A percentile compares a stretch with the other conserved stretches of the same genome.
Evolutionary conservation across 139 green algal species (phyloP).

Genomic region (Chlorella sorokiniana): DNA sequence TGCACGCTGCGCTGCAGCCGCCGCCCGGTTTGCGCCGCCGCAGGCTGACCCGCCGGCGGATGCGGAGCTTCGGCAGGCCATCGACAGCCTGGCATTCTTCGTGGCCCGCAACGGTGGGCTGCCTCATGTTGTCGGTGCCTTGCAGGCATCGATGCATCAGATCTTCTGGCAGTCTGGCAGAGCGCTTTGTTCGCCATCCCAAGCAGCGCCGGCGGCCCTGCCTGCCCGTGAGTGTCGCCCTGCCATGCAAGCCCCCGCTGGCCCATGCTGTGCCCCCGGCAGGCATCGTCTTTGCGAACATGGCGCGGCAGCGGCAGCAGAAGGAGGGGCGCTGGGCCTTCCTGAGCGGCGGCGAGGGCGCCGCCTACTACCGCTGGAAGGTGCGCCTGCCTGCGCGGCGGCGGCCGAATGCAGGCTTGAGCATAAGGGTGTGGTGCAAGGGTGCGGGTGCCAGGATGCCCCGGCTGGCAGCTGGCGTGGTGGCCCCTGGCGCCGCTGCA

Average conservation of each 20-base stretch:
- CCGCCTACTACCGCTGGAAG: conserved; percentile 79
- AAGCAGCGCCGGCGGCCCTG: neutral
- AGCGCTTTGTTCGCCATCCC: too few species aligned
- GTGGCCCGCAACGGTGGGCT: conserved; percentile 85
- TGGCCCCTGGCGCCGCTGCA: too few species aligned
- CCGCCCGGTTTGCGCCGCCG: conserved; percentile 16
- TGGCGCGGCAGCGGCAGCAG: conserved; percentile 72
- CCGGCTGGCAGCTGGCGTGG: too few species aligned
- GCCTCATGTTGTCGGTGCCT: neutral
- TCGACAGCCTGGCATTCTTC: conserved; percentile 79
- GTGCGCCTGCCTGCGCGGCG: too few species aligned
- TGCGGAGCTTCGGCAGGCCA: conserved; percentile 53
- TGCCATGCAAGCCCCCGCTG: neutral
- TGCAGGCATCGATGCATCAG: neutral
- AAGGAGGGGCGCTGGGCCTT: conserved; percentile 53
- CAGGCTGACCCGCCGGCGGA: conserved; percentile 57
- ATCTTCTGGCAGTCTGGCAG: too few species aligned
- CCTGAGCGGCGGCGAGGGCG: conserved; percentile 69
- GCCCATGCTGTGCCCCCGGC: neutral
- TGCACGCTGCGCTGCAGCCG: neutral
- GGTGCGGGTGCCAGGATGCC: too few species aligned
- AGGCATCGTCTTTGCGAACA: conserved; percentile 67
- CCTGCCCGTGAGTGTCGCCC: neutral
- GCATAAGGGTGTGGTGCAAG: too few species aligned
- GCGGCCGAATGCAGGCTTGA: too few species aligned